Conservation (phyloP, 202 grass and related monocot species). For the Schoenoplectus triqueter region DNA sequence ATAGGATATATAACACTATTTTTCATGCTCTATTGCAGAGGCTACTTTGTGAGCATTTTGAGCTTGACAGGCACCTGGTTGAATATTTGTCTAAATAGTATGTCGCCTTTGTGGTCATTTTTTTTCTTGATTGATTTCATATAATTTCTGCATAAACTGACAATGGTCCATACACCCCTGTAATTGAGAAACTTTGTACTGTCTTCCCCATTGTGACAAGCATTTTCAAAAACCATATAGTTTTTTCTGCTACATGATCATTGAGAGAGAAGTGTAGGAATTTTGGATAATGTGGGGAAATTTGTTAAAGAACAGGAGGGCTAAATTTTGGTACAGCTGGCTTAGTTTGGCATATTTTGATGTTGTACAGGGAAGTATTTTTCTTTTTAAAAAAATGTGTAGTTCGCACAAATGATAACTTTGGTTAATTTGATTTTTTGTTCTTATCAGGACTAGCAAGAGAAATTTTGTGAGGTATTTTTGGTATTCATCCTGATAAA, state of each 20-base stretch:
- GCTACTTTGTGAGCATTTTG: slow-evolving; percentile 89
- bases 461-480: background rate
- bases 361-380: background rate
- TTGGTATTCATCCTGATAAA: slow-evolving; percentile 17
- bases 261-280: background rate
- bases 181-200: background rate
- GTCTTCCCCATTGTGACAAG: background rate
- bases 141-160: background rate
- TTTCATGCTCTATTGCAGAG: slow-evolving; percentile 70
- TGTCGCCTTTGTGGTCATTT: slow-evolving; percentile 22
- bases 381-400: too few relatives aligned
- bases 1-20: background rate
- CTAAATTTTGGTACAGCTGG: background rate
- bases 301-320: background rate
- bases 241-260: background rate
- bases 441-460: background rate
- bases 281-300: background rate
- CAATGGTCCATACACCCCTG: background rate
- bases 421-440: background rate
- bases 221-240: slow-evolving; percentile 4
- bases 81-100: slow-evolving; percentile 74
- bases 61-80: slow-evolving; percentile 88
- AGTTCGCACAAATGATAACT: too few relatives aligned
- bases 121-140: slow-evolving; percentile 21
- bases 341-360: background rate